Evolutionary conservation across 2,329 filamentous ascomycete genomes (phyloP), one percentile per base, ranked within the genome.

Genomic region (Salinomyces thailandicus): DNA sequence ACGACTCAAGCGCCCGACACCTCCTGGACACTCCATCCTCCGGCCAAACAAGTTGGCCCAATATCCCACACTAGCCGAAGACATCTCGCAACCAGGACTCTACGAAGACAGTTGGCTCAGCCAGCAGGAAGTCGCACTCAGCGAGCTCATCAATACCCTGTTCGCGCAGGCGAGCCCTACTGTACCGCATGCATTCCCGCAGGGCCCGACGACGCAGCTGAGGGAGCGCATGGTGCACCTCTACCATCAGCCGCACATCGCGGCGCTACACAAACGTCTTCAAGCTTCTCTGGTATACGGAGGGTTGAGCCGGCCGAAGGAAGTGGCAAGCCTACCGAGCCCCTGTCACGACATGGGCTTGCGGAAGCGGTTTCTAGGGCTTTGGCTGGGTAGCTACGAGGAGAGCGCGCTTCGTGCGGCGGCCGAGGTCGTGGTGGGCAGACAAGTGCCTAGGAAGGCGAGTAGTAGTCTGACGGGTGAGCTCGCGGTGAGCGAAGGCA

Each of bases 31-130:
- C n/a, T n/a, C n/a, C n/a, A n/a, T n/a, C n/a, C n/a, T n/a, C 9
- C n/a, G 15, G 28, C 15, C 39, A 9, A 45, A 57, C 9, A 50
- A 46, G 30, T 36, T 57, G 11, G 32, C 41, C 12, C 45, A 47
- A 33, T 76, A 73, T 48, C 69, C 72, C 2, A 54, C 75, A 3
- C 57, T 78, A 3, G 48, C 55, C 1, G 72, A 77, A 41, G 65
- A 75, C 45, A 61, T 79, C 17, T 57, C 61, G 2, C 67, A 69
- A 32, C 65, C 73, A n/a, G 64, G 69, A 36, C 61, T 79, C 44
- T 78, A 78, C 51, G 74, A 79, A 48, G 73, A 78, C 31, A 64
- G 69, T 38, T 79, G 75, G 75, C 67, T 79, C 24, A 64, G 62
- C 9, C 69, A 78, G 42, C 75, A 79, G 49, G 75, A 79, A 49